Conservation (phyloP, 2,329 filamentous ascomycete species). For the Phyllosticta paracitricarpa region DNA sequence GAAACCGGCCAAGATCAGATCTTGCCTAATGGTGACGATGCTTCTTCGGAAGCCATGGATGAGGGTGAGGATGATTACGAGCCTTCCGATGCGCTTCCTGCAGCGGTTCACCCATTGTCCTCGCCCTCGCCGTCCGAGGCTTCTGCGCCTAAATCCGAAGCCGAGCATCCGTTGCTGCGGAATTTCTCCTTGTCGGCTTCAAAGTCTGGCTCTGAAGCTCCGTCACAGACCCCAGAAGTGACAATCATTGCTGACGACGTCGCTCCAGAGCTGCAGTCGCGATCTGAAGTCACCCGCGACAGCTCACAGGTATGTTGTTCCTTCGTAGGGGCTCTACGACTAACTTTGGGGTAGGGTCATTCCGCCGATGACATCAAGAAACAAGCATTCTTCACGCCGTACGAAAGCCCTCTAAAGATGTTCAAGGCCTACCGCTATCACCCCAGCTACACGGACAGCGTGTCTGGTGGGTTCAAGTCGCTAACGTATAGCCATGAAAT, state of each 20-base stretch:
- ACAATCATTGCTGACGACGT: conserved; percentile 26
- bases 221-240: conserved; percentile 14
- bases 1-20: conserved; percentile 3
- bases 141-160: neutral
- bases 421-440: conserved; percentile 91
- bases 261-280: conserved; percentile 29
- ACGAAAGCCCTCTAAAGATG: conserved; percentile 69
- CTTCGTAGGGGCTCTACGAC: conserved; percentile 2
- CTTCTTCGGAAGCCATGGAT: conserved; percentile 5
- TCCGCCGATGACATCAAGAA: neutral
- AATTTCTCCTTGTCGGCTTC: neutral
- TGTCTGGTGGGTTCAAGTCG: conserved; percentile 72
- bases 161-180: neutral
- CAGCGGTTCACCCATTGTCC: conserved; percentile 4
- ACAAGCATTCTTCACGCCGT: conserved; percentile 46
- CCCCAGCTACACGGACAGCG: conserved; percentile 57
- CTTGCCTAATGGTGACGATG: conserved; percentile 17
- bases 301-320: conserved; percentile 16
- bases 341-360: conserved; percentile 6
- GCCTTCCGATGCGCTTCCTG: conserved; percentile 23
- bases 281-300: conserved; percentile 10
- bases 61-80: conserved; percentile 19
- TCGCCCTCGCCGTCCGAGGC: neutral
- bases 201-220: neutral
- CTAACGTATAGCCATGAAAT: conserved; percentile 91